A percentile compares a stretch with the other conserved stretches of the same genome.
Evolutionary conservation across 1,139 yeast species (phyloP).

Genomic region (Candida sp.): DNA sequence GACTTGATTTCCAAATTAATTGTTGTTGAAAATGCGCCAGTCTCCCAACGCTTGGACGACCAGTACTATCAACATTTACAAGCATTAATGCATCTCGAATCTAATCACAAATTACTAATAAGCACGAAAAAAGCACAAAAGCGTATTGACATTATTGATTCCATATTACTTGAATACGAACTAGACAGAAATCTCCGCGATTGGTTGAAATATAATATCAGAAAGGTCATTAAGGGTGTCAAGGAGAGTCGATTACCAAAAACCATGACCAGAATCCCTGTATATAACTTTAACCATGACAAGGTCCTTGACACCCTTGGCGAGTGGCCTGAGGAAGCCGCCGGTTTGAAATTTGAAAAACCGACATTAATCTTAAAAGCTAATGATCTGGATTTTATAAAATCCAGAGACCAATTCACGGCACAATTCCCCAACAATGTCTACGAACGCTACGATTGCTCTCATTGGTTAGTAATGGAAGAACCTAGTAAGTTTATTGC

Average conservation of each 20-base stretch:
- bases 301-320: slow-evolving; percentile 29
- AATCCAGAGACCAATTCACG: slow-evolving; percentile 26
- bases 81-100: slow-evolving; percentile 33
- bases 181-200: slow-evolving; percentile 18
- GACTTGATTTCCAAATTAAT: slow-evolving; percentile 35
- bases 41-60: slow-evolving; percentile 18
- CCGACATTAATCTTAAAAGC: slow-evolving; percentile 44
- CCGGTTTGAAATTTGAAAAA: slow-evolving; percentile 20
- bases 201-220: slow-evolving; percentile 29
- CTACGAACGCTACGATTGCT: slow-evolving; percentile 32
- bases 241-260: slow-evolving; percentile 17
- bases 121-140: slow-evolving; percentile 3
- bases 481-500: slow-evolving; percentile 34
- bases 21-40: slow-evolving; percentile 50
- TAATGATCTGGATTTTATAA: slow-evolving; percentile 37
- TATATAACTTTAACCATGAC: slow-evolving; percentile 21
- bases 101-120: slow-evolving; percentile 3
- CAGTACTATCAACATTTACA: slow-evolving; percentile 23
- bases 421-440: slow-evolving; percentile 31
- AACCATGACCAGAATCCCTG: slow-evolving; percentile 21
- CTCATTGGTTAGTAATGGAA: slow-evolving; percentile 47
- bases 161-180: slow-evolving; percentile 18
- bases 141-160: slow-evolving; percentile 9
- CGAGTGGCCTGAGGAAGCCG: slow-evolving; percentile 39
- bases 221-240: slow-evolving; percentile 14